Base-by-base conservation (phyloP, 352 stramenopile genomes). In the Phytophthora fragariae region DNA sequence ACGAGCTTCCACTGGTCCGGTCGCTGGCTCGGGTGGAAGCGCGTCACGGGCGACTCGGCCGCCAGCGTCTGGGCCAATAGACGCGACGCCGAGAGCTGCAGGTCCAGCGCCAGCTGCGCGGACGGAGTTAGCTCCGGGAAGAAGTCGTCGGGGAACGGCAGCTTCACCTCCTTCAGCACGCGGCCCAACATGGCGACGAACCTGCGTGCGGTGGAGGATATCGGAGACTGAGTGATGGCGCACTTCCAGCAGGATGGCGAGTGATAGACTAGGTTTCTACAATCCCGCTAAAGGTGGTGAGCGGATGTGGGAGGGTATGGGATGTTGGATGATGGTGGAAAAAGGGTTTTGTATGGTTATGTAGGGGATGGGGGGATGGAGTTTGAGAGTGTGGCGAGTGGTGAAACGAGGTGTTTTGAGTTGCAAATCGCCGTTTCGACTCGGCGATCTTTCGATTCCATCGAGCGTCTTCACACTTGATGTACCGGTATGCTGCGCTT, bases 101-200 rank as follows among this genome's bases (percentile, higher is more conserved):
- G 86, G 24, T 68, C 55, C 39, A 63, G 76, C 57, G 60, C 67
- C 57, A 77, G 74, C 62, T 84, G 74, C 8, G 71, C 29, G 4
- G 83, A 79, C 37, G 88, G 46, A 49, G 65, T 57, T 61, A 90
- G 68, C 47, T 76, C 65, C 7, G 83, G 83, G 72, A 92, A 92
- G 66, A 92, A 92, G 61, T 91, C 80, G 55, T 88, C 81, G 57
- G 85, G 85, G 52, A 91, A 85, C 50, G 85, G 85, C 24, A 92
- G 72, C 69, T 81, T 82, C 33, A 90, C 81, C 65, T 92, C 85
- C 63, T 89, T 90, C 31, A 90, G 72, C 44, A 85, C 83, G 57
- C 85, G 85, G 27, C 71, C 62, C 59, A 92, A 74, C 84, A 90
- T 92, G 10, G 17, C 31, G 24, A 47, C 14, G 37, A 12, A 15